Conservation (phyloP, 208 protist genomes). For the Phytomonas sp. region DNA sequence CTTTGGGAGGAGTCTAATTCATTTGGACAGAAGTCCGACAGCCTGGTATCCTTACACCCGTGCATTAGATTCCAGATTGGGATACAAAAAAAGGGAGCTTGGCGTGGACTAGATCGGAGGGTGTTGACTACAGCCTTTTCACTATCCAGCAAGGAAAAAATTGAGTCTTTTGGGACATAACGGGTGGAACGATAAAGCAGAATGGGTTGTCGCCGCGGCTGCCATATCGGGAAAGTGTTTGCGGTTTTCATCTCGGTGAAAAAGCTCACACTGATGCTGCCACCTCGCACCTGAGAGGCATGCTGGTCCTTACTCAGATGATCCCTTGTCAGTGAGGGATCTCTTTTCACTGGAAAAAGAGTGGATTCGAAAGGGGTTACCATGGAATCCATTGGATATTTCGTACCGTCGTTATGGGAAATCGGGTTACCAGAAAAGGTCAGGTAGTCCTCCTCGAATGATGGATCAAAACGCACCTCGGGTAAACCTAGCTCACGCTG, state of each 20-base stretch:
- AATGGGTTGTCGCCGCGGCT: not conserved
- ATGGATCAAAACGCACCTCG: not conserved
- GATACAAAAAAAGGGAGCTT: not conserved
- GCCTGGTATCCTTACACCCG: not conserved
- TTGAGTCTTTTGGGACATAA: not conserved
- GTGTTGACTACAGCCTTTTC: not conserved
- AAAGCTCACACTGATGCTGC: not conserved
- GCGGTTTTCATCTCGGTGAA: not conserved
- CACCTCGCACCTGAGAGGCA: not conserved
- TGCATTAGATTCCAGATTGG: not conserved
- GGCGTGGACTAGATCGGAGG: not conserved
- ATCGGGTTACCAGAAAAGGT: not conserved
- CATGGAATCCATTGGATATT: not conserved
- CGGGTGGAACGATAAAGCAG: not conserved
- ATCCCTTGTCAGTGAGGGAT: not conserved
- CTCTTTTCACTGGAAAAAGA: not conserved
- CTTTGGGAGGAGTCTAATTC: not conserved
- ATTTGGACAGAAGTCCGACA: not conserved
- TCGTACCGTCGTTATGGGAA: not conserved
- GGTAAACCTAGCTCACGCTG: not conserved
- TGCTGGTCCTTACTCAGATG: not conserved
- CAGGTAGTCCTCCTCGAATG: not conserved
- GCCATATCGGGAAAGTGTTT: not conserved
- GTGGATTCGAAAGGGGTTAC: not conserved
- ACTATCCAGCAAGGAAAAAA: not conserved